phyloP scores from a whole-genome alignment of 345 rosid species.

The Ailanthus altissimus region DNA sequence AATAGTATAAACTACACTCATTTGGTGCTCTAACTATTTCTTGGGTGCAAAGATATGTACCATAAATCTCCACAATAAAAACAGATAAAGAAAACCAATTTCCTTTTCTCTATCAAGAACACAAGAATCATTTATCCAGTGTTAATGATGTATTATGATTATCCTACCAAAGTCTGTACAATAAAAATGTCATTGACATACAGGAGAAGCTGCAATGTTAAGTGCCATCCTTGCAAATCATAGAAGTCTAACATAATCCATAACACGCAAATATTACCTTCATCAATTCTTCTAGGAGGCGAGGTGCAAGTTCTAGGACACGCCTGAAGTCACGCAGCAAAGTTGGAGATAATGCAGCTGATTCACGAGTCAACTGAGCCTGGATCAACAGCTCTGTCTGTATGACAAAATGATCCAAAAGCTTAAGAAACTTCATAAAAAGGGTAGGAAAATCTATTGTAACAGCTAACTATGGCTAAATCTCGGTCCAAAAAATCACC shows the following conservation, averaged over 20 bases:
- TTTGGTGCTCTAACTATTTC: neutral
- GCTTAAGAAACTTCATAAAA: conserved; percentile 13
- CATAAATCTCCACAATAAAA: neutral
- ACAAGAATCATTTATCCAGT: neutral
- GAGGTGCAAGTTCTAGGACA: conserved; percentile 91
- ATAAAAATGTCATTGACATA: neutral
- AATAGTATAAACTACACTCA: neutral
- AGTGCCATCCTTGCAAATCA: neutral
- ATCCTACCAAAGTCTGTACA: neutral
- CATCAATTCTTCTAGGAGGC: conserved; percentile 92
- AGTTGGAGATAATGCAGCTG: conserved; percentile 73
- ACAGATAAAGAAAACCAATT: neutral
- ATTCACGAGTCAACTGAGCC: conserved; percentile 88
- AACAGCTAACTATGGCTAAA: conserved; percentile 10
- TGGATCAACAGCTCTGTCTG: conserved; percentile 98
- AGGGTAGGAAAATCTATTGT: conserved; percentile 1
- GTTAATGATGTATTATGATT: neutral
- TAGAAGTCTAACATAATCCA: conserved; percentile 16
- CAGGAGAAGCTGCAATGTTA: conserved; percentile 7
- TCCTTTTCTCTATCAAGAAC: conserved; percentile 9
- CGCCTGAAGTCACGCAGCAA: conserved; percentile 78
- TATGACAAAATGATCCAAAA: conserved; percentile 18
- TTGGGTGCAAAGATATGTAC: neutral
- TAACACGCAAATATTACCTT: conserved; percentile 53
- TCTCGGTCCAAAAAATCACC: conserved; percentile 42